phyloP scores from a whole-genome alignment of 768 basidiomycete species.

The Collybia sordida region DNA sequence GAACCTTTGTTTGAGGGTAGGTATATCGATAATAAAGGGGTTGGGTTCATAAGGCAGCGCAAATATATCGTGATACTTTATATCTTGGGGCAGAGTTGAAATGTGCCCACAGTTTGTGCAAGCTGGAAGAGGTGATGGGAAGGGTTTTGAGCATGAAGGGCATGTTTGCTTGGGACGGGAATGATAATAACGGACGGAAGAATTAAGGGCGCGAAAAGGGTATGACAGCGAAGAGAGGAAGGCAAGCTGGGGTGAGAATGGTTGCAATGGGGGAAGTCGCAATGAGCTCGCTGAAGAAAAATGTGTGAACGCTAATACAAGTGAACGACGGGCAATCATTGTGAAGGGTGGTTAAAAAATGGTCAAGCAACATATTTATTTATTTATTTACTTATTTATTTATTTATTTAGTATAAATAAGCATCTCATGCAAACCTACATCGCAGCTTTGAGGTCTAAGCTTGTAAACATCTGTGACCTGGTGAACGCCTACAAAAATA shows the following conservation, averaged over 20 bases:
- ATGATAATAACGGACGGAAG: slow-evolving; percentile 8
- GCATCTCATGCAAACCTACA: no score
- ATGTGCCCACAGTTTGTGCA: slow-evolving; percentile 76
- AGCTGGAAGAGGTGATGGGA: slow-evolving; percentile 70
- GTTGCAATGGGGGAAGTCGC: neutral
- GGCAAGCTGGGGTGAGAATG: neutral
- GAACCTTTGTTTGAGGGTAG: slow-evolving; percentile 63
- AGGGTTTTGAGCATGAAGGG: slow-evolving; percentile 57
- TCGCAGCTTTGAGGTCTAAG: no score
- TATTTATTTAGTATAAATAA: no score
- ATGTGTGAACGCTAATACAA: no score
- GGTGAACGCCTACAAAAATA: no score
- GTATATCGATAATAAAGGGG: slow-evolving; percentile 68
- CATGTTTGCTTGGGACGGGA: slow-evolving; percentile 35
- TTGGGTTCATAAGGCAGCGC: slow-evolving; percentile 61
- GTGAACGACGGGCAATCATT: no score
- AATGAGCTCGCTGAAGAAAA: neutral
- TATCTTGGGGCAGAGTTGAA: slow-evolving; percentile 49
- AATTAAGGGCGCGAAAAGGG: neutral
- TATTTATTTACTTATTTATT: no score
- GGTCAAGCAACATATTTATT: no score
- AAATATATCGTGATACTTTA: slow-evolving; percentile 69
- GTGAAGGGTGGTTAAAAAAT: no score
- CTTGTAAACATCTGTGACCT: no score
- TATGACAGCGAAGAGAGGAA: neutral